Evolutionary conservation across 768 basidiomycete genomes (phyloP).

Genomic region (Mrakia blollopis): DNA sequence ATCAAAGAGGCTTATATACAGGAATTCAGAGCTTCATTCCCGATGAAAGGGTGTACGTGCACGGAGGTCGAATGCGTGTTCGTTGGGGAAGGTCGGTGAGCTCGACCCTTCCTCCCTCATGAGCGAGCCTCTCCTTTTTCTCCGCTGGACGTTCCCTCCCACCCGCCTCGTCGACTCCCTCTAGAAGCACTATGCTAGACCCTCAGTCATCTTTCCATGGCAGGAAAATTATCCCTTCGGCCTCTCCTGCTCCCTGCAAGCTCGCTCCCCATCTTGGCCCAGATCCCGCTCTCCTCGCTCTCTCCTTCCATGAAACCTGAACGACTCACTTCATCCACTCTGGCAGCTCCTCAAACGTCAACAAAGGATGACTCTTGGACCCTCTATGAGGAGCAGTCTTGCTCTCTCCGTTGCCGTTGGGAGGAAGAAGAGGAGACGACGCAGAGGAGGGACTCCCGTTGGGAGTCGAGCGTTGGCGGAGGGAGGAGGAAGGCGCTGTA

Average conservation of each 20-base stretch:
- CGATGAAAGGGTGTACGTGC: too few relatives aligned
- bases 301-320: not conserved
- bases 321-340: constrained; percentile 22
- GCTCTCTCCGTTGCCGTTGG: not conserved
- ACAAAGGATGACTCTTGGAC: constrained; percentile 18
- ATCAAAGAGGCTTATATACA: too few relatives aligned
- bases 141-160: too few relatives aligned
- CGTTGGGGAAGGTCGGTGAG: not conserved
- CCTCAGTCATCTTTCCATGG: too few relatives aligned
- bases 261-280: not conserved
- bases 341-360: constrained; percentile 13
- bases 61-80: too few relatives aligned
- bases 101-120: not conserved
- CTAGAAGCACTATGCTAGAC: not conserved
- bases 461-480: not conserved
- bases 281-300: not conserved
- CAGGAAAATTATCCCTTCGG: too few relatives aligned
- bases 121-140: not conserved
- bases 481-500: not conserved
- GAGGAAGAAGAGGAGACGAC: not conserved
- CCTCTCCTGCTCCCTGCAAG: too few relatives aligned
- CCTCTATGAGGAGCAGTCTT: not conserved
- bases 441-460: not conserved
- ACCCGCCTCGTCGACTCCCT: not conserved
- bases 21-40: too few relatives aligned